These are phyloP conservation scores for Pseudevernia furfuracea DNA, from an alignment of 495 filamentous ascomycete genomes.

Conservation along the genomic window DNA sequence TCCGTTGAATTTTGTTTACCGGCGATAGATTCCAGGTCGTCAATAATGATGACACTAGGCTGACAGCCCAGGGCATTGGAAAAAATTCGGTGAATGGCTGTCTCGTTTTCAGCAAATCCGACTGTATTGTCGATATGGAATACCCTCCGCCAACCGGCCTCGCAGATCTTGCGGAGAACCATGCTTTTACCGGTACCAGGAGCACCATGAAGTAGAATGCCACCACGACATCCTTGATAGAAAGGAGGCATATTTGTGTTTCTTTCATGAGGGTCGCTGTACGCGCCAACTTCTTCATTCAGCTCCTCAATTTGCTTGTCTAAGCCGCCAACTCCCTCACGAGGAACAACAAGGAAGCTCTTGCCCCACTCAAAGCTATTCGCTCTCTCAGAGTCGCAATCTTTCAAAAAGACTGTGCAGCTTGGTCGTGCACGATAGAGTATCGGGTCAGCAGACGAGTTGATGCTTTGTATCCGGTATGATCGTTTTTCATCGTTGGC, in stretches of 20 bases:
- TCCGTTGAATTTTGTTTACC: slow-evolving; percentile 47
- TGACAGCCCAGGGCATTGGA: slow-evolving; percentile 60
- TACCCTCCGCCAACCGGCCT: slow-evolving; percentile 61
- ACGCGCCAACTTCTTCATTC: slow-evolving; percentile 47
- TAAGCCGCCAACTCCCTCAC: slow-evolving; percentile 54
- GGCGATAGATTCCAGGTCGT: slow-evolving; percentile 69
- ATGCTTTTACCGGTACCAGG: slow-evolving; percentile 77
- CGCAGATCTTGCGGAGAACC: slow-evolving; percentile 57
- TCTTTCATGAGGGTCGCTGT: slow-evolving; percentile 47
- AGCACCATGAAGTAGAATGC: slow-evolving; percentile 72
- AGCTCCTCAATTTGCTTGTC: slow-evolving; percentile 53
- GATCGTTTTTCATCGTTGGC: slow-evolving; percentile 40
- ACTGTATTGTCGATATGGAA: slow-evolving; percentile 53
- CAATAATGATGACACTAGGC: slow-evolving; percentile 77
- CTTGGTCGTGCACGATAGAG: slow-evolving; percentile 36
- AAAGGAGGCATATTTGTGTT: slow-evolving; percentile 33
- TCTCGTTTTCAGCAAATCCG: slow-evolving; percentile 38
- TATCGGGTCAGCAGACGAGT: slow-evolving; percentile 23
- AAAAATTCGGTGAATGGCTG: slow-evolving; percentile 61
- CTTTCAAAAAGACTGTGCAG: slow-evolving; percentile 33
- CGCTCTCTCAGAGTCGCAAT: slow-evolving; percentile 23
- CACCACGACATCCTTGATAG: slow-evolving; percentile 41
- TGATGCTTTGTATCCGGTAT: slow-evolving; percentile 39
- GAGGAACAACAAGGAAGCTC: slow-evolving; percentile 8
- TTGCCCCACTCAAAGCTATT: slow-evolving; percentile 22